These are phyloP conservation scores for Aspergillus spinulosporus DNA, from an alignment of 2,329 filamentous ascomycete genomes.

Conservation along the genomic window DNA sequence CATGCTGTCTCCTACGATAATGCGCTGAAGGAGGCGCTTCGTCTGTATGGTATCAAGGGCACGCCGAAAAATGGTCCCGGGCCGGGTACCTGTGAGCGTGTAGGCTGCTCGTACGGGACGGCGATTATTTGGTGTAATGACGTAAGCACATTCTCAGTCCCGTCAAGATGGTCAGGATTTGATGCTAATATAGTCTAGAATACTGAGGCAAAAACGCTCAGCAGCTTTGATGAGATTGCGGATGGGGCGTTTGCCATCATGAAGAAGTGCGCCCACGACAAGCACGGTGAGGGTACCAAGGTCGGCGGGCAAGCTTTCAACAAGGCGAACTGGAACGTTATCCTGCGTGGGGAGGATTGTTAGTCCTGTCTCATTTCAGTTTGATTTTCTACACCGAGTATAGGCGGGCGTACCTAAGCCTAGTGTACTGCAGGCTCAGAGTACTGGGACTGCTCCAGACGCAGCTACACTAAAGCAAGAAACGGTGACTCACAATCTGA, in stretches of 20 bases:
- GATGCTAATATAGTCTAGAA: background rate
- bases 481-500: no score
- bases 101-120: background rate
- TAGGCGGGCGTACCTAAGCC: no score
- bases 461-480: no score
- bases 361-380: background rate
- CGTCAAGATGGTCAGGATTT: background rate
- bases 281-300: background rate
- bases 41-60: background rate
- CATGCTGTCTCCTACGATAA: background rate
- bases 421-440: no score
- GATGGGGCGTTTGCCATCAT: background rate
- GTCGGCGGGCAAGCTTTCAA: constrained; percentile 1
- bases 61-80: background rate
- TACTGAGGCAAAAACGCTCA: background rate
- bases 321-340: constrained; percentile 1
- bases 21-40: background rate
- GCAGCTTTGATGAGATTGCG: background rate
- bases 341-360: background rate
- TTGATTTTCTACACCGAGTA: background rate
- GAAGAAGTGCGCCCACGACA: no score
- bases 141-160: background rate
- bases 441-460: no score
- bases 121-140: constrained; percentile 10
- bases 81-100: background rate